Conservation (phyloP, 306 rosid genomes). For the Luffa aegyptiaca region DNA sequence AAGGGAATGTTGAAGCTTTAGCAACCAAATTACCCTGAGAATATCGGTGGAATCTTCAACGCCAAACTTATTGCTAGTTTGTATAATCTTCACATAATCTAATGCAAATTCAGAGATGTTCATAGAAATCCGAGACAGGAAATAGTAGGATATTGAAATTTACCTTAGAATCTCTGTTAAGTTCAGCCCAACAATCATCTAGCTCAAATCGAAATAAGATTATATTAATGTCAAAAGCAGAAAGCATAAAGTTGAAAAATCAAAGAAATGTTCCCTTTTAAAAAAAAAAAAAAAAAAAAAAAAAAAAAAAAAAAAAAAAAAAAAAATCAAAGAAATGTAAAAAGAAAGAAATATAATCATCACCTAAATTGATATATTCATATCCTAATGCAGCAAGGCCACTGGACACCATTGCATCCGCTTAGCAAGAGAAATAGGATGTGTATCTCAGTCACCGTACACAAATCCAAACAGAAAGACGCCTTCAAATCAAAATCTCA, state of each 20-base stretch:
- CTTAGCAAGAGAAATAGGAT: slow-evolving; percentile 16
- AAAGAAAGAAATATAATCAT: not conserved
- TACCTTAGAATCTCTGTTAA: slow-evolving; percentile 49
- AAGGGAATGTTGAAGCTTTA: slow-evolving; percentile 51
- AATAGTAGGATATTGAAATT: not conserved
- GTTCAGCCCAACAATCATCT: slow-evolving; percentile 90
- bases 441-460: not conserved
- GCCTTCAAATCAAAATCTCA: slow-evolving; percentile 9
- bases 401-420: slow-evolving; percentile 68
- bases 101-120: not conserved
- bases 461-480: not conserved
- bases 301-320: too few relatives aligned
- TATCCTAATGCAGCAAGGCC: slow-evolving; percentile 66
- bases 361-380: slow-evolving; percentile 59
- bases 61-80: not conserved
- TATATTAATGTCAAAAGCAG: not conserved
- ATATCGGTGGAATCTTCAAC: not conserved
- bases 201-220: not conserved
- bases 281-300: too few relatives aligned
- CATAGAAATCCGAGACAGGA: not conserved
- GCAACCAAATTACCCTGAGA: slow-evolving; percentile 60
- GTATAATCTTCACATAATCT: not conserved
- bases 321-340: not conserved
- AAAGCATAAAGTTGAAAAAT: not conserved
- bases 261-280: not conserved